A percentile compares a stretch with the other conserved stretches of the same genome.
Conservation (phyloP, 495 filamentous ascomycete species). For the Aspergillus panamensis region DNA sequence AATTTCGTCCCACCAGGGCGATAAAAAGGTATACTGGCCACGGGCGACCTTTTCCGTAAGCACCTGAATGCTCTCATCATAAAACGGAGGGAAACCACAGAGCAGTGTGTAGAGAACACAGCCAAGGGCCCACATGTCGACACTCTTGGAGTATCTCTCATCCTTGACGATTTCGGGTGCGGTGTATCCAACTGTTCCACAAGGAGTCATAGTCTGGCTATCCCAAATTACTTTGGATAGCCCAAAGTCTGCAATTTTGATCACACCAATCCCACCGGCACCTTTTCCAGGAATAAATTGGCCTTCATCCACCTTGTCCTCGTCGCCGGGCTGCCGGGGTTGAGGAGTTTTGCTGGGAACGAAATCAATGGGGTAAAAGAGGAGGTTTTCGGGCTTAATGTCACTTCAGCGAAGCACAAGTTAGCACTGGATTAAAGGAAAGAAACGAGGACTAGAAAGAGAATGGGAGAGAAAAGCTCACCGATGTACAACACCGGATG, state of each 20-base stretch:
- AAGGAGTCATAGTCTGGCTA: constrained; percentile 97
- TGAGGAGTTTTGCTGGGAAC: constrained; percentile 77
- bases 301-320: constrained; percentile 96
- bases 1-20: constrained; percentile 99
- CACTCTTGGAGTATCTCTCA: constrained; percentile 96
- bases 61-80: constrained; percentile 96
- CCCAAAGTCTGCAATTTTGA: constrained; percentile 98
- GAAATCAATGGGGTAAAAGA: constrained; percentile 84
- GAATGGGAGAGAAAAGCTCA: constrained; percentile 42
- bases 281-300: constrained; percentile 83
- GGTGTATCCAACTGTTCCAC: constrained; percentile 96
- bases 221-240: constrained; percentile 98
- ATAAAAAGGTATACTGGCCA: constrained; percentile 96
- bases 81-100: constrained; percentile 97
- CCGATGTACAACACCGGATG: constrained; percentile 94
- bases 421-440: constrained; percentile 14
- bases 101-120: constrained; percentile 96
- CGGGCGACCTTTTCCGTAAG: constrained; percentile 96
- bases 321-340: constrained; percentile 76
- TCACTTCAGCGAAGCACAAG: constrained; percentile 54
- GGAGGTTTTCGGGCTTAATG: constrained; percentile 96
- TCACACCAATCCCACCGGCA: constrained; percentile 86
- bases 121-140: constrained; percentile 98
- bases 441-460: constrained; percentile 22
- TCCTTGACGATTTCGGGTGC: constrained; percentile 99